Conservation (phyloP, 306 rosid genomes). For the Phaseolus lunatus region DNA sequence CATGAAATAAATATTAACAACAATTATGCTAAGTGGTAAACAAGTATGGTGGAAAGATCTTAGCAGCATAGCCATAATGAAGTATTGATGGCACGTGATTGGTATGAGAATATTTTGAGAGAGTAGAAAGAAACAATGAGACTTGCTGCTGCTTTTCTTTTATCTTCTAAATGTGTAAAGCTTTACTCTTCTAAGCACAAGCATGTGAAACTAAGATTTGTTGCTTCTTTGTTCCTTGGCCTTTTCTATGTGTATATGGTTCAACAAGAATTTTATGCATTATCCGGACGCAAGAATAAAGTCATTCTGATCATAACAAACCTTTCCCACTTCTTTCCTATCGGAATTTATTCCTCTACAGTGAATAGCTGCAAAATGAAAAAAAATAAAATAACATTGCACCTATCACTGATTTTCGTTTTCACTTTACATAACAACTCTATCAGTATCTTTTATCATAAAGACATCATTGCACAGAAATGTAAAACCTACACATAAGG, state of each 20-base stretch:
- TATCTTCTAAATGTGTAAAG: background rate
- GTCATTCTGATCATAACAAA: background rate
- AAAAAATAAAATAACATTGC: background rate
- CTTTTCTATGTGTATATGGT: background rate
- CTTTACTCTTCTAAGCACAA: background rate
- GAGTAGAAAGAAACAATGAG: too few relatives aligned
- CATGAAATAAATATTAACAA: too few relatives aligned
- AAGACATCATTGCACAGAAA: too few relatives aligned
- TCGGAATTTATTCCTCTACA: constrained; percentile 8
- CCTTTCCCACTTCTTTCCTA: background rate
- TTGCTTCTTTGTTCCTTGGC: background rate
- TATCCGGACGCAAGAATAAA: constrained; percentile 6
- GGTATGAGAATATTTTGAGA: too few relatives aligned
- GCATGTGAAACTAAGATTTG: background rate
- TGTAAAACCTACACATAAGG: too few relatives aligned
- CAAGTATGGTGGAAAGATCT: too few relatives aligned
- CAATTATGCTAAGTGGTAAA: too few relatives aligned
- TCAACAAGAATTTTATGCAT: background rate
- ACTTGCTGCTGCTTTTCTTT: background rate
- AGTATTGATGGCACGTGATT: too few relatives aligned
- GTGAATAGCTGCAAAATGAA: background rate
- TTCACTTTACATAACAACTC: too few relatives aligned
- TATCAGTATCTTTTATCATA: too few relatives aligned
- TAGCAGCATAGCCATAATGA: too few relatives aligned
- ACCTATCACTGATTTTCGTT: background rate